Evolutionary conservation across 305 asterid genomes (phyloP), one percentile per base, ranked within the genome.

Genomic region (Solanum aculeatissimum): DNA sequence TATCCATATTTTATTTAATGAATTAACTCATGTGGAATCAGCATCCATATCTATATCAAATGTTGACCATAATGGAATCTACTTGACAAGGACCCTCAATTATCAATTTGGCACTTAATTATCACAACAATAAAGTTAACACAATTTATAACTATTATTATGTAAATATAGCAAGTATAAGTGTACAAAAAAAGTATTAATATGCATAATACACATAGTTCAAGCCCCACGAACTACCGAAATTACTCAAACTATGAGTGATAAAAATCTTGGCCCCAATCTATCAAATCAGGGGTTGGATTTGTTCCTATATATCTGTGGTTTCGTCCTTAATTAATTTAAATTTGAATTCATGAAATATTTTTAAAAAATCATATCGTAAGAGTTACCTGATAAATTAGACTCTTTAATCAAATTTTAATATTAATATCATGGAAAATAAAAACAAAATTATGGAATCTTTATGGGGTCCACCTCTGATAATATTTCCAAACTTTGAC

Each of bases 221-320:
- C n/a, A n/a, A n/a, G n/a, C n/a, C n/a, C n/a, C n/a, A n/a, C n/a
- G n/a, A n/a, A n/a, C n/a, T n/a, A n/a, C n/a, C n/a, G n/a, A n/a
- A n/a, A n/a, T n/a, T n/a, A n/a, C n/a, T n/a, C n/a, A 35, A 4
- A 35, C 4, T 4, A 5, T 0, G 4, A 2, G 4, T 4, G 4
- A 32, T 5, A 32, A 32, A 2, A 5, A 2, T 32, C 4, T 32
- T 4, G 3, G 4, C 3, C 38, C 38, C 3, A 32, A 32, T 0
- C 4, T 32, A 1, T 32, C 0, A 0, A 0, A 1, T 32, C 4
- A 6, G 3, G 6, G 1, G 3, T 4, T 4, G 4, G 6, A 32
- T 32, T 32, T 32, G n/a, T n/a, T n/a, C n/a, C n/a, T n/a, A n/a
- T n/a, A n/a, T n/a, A n/a, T n/a, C n/a, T n/a, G n/a, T n/a, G n/a